A percentile compares a stretch with the other conserved stretches of the same genome.
These are phyloP conservation scores for Knufia fluminis DNA, from an alignment of 2,329 filamentous ascomycete species.

Conservation along the genomic window DNA sequence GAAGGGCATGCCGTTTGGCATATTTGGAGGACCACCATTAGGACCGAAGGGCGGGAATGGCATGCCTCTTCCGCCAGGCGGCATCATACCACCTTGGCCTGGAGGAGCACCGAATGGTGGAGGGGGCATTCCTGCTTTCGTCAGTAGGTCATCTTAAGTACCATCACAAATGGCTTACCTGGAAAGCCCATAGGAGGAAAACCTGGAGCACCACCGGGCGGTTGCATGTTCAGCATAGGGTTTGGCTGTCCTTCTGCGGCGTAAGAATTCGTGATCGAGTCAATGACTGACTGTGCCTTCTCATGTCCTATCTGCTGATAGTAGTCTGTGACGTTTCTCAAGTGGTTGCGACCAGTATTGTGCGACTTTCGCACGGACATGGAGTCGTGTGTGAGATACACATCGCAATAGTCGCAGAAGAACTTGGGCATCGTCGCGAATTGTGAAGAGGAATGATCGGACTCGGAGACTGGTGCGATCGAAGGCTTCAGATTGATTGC, in stretches of 20 bases:
- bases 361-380: slow-evolving; percentile 99
- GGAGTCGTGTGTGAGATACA: slow-evolving; percentile 98
- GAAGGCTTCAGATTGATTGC: no score
- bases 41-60: slow-evolving; percentile 44
- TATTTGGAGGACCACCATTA: slow-evolving; percentile 33
- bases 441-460: background rate
- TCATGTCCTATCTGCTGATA: slow-evolving; percentile 99
- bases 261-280: slow-evolving; percentile 94
- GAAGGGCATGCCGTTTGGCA: slow-evolving; percentile 35
- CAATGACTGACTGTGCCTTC: slow-evolving; percentile 96
- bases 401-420: slow-evolving; percentile 97
- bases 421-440: slow-evolving; percentile 70
- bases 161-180: slow-evolving; percentile 34
- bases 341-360: slow-evolving; percentile 90
- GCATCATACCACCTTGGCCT: slow-evolving; percentile 33
- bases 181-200: slow-evolving; percentile 55
- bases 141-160: slow-evolving; percentile 5
- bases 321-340: slow-evolving; percentile 96
- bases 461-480: background rate
- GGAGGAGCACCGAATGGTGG: slow-evolving; percentile 45
- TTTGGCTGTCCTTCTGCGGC: slow-evolving; percentile 88
- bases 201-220: slow-evolving; percentile 39
- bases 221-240: slow-evolving; percentile 74
- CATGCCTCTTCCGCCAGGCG: slow-evolving; percentile 47
- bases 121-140: slow-evolving; percentile 36